A percentile compares a stretch with the other conserved stretches of the same genome.
Conservation (phyloP, 108 stramenopile genomes). For the Nitzschia sp. region DNA sequence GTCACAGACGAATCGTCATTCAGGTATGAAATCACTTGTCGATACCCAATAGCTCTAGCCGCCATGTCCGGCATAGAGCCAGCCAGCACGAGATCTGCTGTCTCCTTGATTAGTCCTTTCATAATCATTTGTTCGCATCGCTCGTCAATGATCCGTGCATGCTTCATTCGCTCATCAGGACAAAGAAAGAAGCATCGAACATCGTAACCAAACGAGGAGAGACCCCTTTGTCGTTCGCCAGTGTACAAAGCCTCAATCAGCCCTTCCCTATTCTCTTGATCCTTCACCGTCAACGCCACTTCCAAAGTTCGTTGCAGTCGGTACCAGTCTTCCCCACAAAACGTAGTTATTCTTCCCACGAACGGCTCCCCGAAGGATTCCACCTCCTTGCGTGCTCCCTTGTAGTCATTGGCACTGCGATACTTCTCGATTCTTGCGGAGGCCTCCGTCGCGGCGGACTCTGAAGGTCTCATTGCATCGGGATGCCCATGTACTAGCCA, state of each 20-base stretch:
- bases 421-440: conserved; percentile 35
- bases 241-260: conserved; percentile 61
- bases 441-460: conserved; percentile 56
- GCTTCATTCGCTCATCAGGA: conserved; percentile 84
- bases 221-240: conserved; percentile 68
- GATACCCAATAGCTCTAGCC: conserved; percentile 93
- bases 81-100: conserved; percentile 51
- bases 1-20: conserved; percentile 28
- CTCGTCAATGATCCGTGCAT: conserved; percentile 83
- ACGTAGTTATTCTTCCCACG: conserved; percentile 42
- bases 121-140: conserved; percentile 92
- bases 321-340: conserved; percentile 91
- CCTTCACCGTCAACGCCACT: conserved; percentile 71
- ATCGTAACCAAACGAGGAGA: conserved; percentile 76
- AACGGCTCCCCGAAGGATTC: conserved; percentile 58
- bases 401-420: conserved; percentile 73
- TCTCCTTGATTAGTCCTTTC: conserved; percentile 85
- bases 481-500: conserved; percentile 96
- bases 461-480: conserved; percentile 84
- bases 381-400: conserved; percentile 64
- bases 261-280: conserved; percentile 16
- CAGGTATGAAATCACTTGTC: conserved; percentile 93
- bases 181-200: conserved; percentile 96
- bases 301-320: conserved; percentile 87
- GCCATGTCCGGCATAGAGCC: conserved; percentile 81